Percentiles rank a stretch among this genome's conserved stretches.
These are phyloP conservation scores for Penicillium frequentans DNA, from an alignment of 2,329 filamentous ascomycete genomes.

Conservation along the genomic window DNA sequence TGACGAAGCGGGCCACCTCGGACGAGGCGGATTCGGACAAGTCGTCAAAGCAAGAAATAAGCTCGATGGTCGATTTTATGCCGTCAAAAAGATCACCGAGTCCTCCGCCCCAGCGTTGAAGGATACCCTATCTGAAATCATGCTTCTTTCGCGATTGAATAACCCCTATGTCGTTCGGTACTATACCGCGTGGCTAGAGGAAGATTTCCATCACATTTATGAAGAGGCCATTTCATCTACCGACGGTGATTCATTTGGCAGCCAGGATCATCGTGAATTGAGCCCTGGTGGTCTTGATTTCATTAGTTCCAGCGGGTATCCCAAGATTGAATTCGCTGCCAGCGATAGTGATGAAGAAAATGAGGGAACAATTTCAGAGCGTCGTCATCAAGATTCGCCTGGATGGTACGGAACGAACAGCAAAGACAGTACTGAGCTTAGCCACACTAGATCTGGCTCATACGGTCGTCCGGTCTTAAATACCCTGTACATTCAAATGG, in stretches of 20 bases:
- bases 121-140: constrained; percentile 77
- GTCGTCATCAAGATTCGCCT: constrained; percentile 25
- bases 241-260: constrained; percentile 54
- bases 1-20: constrained; percentile 81
- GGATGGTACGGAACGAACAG: constrained; percentile 24
- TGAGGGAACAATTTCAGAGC: constrained; percentile 37
- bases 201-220: constrained; percentile 48
- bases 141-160: constrained; percentile 86
- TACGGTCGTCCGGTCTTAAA: constrained; percentile 61
- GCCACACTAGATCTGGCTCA: constrained; percentile 48
- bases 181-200: constrained; percentile 92
- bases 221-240: constrained; percentile 48
- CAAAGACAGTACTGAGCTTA: constrained; percentile 36
- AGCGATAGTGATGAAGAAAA: constrained; percentile 53
- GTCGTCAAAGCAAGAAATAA: constrained; percentile 95
- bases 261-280: constrained; percentile 45
- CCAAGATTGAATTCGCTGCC: constrained; percentile 71
- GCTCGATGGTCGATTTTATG: constrained; percentile 89
- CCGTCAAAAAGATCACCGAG: constrained; percentile 93
- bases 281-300: constrained; percentile 87
- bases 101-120: constrained; percentile 65
- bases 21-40: constrained; percentile 93
- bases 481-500: constrained; percentile 96
- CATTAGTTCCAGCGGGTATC: constrained; percentile 80
- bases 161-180: constrained; percentile 88